These are phyloP conservation scores for Stephanodiscus minutulus DNA, from an alignment of 108 stramenopile genomes.

Conservation along the genomic window DNA sequence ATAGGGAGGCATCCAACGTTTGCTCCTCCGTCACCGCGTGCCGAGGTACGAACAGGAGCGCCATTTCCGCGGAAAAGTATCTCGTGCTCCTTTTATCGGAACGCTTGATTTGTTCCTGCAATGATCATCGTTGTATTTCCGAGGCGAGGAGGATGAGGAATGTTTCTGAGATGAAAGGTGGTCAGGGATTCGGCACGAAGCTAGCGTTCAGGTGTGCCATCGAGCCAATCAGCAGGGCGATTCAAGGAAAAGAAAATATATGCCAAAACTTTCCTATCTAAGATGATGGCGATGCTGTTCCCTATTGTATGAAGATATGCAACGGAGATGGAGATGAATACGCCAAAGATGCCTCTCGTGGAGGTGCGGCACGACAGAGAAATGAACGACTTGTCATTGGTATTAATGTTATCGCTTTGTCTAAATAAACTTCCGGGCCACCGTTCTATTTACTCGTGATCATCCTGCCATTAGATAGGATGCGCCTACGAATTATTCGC, in stretches of 20 bases:
- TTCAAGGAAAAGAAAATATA: not conserved
- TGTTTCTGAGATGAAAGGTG: not conserved
- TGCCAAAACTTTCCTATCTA: not conserved
- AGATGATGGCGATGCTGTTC: too few relatives aligned
- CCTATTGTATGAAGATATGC: too few relatives aligned
- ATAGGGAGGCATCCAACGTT: slow-evolving; percentile 1
- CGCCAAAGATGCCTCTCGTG: too few relatives aligned
- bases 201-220: slow-evolving; percentile 3
- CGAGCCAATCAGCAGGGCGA: not conserved
- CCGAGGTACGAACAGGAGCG: slow-evolving; percentile 2
- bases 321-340: too few relatives aligned
- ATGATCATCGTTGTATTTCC: not conserved
- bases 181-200: not conserved
- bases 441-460: not conserved
- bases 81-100: not conserved
- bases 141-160: slow-evolving; percentile 11
- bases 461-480: not conserved
- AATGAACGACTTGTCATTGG: too few relatives aligned
- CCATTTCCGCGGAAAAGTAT: not conserved
- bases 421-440: too few relatives aligned
- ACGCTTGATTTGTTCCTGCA: slow-evolving; percentile 10
- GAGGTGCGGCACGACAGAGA: too few relatives aligned
- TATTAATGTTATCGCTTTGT: too few relatives aligned
- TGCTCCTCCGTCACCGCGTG: slow-evolving; percentile 7
- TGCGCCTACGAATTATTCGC: slow-evolving; percentile 50